phyloP scores from a whole-genome alignment of 1,284 basidiomycete species.

The Ceratorhiza oryzae-sativae region DNA sequence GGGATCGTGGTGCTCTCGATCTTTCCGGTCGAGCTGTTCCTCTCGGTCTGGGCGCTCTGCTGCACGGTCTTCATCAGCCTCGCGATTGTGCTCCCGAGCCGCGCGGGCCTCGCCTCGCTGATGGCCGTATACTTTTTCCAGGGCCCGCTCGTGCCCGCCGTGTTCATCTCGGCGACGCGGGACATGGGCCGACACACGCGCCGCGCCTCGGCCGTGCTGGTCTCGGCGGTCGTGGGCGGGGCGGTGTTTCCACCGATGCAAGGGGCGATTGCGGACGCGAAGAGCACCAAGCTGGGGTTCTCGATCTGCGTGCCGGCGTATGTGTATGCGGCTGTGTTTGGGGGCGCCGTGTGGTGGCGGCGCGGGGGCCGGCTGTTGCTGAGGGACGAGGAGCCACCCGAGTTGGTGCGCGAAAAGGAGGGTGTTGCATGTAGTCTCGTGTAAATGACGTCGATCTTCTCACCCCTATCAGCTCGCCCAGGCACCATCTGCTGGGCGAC shows the following conservation, averaged over 20 bases:
- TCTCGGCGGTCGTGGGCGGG: constrained; percentile 54
- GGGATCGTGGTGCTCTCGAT: constrained; percentile 52
- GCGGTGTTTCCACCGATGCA: constrained; percentile 56
- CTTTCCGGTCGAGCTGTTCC: constrained; percentile 22
- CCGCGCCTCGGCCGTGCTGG: constrained; percentile 52
- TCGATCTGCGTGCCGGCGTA: constrained; percentile 52
- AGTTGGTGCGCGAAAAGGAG: neutral
- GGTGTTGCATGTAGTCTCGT: no score
- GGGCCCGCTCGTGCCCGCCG: constrained; percentile 51
- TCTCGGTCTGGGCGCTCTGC: constrained; percentile 50
- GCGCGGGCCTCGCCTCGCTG: constrained; percentile 52
- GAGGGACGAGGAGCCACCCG: neutral
- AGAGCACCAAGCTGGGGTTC: constrained; percentile 49
- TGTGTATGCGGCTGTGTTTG: constrained; percentile 50
- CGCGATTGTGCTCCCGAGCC: constrained; percentile 51
- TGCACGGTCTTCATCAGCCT: constrained; percentile 51
- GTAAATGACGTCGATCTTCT: no score
- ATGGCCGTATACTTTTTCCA: constrained; percentile 59
- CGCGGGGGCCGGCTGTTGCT: neutral
- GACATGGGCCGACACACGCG: constrained; percentile 54
- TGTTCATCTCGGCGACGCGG: constrained; percentile 53
- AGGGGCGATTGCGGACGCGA: constrained; percentile 53
- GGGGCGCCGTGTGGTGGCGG: constrained; percentile 48
- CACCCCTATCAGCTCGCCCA: no score
- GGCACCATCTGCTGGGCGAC: no score